A percentile compares a stretch with the other conserved stretches of the same genome.
phyloP scores from a whole-genome alignment of 805 yeast genomes.

The Candida oleophila region DNA sequence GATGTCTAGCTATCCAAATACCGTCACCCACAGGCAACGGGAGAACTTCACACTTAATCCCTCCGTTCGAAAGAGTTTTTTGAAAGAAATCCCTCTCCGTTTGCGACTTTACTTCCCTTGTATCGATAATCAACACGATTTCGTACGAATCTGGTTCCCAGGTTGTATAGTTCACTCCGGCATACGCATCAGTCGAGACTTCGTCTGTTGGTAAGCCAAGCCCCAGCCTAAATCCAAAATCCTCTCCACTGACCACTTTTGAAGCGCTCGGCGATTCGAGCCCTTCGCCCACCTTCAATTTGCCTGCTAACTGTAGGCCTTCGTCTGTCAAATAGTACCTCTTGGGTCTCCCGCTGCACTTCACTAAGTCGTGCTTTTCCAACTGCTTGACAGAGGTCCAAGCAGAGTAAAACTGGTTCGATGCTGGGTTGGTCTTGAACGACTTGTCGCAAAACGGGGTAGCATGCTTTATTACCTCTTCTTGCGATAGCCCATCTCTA shows the following conservation, averaged over 20 bases:
- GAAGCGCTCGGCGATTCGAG: slow-evolving; percentile 11
- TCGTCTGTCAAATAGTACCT: slow-evolving; percentile 65
- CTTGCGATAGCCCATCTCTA: slow-evolving; percentile 60
- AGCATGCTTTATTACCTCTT: slow-evolving; percentile 55
- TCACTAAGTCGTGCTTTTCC: slow-evolving; percentile 57
- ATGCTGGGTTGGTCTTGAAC: slow-evolving; percentile 57
- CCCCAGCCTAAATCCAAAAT: background rate
- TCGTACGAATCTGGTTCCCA: slow-evolving; percentile 69
- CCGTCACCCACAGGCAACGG: slow-evolving; percentile 84
- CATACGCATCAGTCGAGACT: slow-evolving; percentile 13
- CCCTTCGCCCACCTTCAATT: slow-evolving; percentile 49
- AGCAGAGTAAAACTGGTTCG: slow-evolving; percentile 67
- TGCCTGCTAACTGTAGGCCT: slow-evolving; percentile 63
- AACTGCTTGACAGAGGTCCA: slow-evolving; percentile 73
- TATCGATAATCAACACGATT: slow-evolving; percentile 67
- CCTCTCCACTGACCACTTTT: background rate
- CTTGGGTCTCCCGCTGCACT: slow-evolving; percentile 55
- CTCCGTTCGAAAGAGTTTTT: slow-evolving; percentile 47
- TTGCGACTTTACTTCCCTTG: slow-evolving; percentile 73
- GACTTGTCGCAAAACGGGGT: slow-evolving; percentile 55
- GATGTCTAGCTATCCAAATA: slow-evolving; percentile 80
- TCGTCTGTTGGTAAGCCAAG: background rate
- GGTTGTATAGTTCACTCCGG: slow-evolving; percentile 34
- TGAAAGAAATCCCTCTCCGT: slow-evolving; percentile 70
- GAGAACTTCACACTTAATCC: slow-evolving; percentile 50